Base-by-base conservation (phyloP, 805 yeast genomes). In the Lachancea dasiensis region DNA sequence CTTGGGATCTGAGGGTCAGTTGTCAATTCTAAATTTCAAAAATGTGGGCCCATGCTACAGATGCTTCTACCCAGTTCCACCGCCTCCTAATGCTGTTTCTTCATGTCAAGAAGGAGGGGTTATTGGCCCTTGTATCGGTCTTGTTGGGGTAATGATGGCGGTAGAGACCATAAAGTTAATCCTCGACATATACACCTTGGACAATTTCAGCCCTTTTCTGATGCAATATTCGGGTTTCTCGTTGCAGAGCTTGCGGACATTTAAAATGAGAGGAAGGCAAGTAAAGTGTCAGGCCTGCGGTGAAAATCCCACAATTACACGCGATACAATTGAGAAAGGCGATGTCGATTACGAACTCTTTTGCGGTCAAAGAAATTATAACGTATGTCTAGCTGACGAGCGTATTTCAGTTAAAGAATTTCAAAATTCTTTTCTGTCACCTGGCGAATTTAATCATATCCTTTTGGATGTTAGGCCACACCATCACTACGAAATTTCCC, bases 81-180 rank as follows among this genome's bases (percentile, higher is more conserved):
- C 98, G 0, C 77, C 89, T 1, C 84, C 95, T 1, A 79, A 76
- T 41, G 69, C 83, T 1, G 86, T 89, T 1, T 74, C 86, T 0
- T 73, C 94, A 0, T 92, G 99, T 51, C 75, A 84, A 10, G 97
- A 87, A 60, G 95, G 95, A 3, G 97, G 97, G 4, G 94, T 90
- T 0, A 60, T 92, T 18, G 98, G 98, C 0, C 95, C 97, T 0
- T 92, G 89, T n/a, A 94, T 92, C 39, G 99, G 98, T 0, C 50
- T 86, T 1, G 76, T 90, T 55, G 99, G 98, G 7, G 68, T 78
- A 0, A 70, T 84, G 69, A 90, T 92, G 83, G 95, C 96, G 0
- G 62, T 82, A 15, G 98, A 92, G 52, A 70, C 95, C 0, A 70
- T 94, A 18, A 89, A 90, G 55, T 67, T 90, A 6, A 51, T 86